Base-by-base conservation (phyloP, 306 rosid species). In the Cicer cuneatum region DNA sequence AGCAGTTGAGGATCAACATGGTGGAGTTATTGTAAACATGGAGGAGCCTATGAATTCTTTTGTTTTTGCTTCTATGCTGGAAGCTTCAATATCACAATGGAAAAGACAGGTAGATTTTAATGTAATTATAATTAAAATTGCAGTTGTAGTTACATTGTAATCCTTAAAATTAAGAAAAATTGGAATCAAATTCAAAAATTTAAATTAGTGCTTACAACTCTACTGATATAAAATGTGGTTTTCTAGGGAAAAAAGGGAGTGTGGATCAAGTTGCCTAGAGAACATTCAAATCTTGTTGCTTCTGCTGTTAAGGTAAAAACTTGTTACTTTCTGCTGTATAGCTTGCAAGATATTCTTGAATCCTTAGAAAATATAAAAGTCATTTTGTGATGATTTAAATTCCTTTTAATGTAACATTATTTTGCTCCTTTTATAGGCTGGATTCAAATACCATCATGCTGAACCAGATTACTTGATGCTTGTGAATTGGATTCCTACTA, bases 391-490 rank as follows among this genome's bases (percentile, higher is more conserved):
- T 63, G 40, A 39, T 38, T 74, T 57, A 19, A 9, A 18, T 74
- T 12, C 10, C 5, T 38, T 18, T 1, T 54, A 9, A 12, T 53
- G 43, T 69, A 6, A 52, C 80, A 46, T 54, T 72, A 11, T 15
- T 53, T 4, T 79, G 15, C 7, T 16, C 0, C 1, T 52, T 78
- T 79, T 81, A 46, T 82, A 93, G 98, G 93, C 88, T 76, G 98
- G 98, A 70, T 93, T 91, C 69, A 73, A 75, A 63, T 93, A 86
- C 75, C 98, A 93, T 77, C 97, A 93, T 84, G 97, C 98, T 13
- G 98, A 93, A 72, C 62, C 88, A 41, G 86, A 91, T 69, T 87
- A 93, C 84, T 19, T 93, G 71, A 93, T 93, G 97, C 93, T 93
- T 24, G 96, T 84, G 4, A 2, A 39, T 33, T 93, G 98, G 98